A percentile compares a stretch with the other conserved stretches of the same genome.
These are phyloP conservation scores for Trypanosoma boissoni DNA, from an alignment of 208 protist genomes.

Conservation along the genomic window DNA sequence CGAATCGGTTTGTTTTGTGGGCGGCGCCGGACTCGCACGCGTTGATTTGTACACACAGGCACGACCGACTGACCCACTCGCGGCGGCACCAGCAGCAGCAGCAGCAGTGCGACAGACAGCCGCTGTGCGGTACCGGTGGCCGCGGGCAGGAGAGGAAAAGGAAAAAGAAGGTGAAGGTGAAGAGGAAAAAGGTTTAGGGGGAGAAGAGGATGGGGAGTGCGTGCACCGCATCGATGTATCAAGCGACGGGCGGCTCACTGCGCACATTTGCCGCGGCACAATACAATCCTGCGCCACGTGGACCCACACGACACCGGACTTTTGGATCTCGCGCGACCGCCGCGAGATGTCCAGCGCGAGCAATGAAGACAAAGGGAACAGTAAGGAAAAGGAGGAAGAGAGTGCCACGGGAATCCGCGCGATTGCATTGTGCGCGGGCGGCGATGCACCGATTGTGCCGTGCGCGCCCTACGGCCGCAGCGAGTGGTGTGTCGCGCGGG, in stretches of 20 bases:
- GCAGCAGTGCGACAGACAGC: background rate
- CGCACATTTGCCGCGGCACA: background rate
- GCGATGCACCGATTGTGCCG: background rate
- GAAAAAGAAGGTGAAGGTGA: background rate
- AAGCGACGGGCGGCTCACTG: too few relatives aligned
- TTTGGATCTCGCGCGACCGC: conserved; percentile 22
- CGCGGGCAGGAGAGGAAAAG: background rate
- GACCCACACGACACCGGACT: conserved; percentile 10
- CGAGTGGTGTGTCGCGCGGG: conserved; percentile 9
- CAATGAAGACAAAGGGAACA: background rate
- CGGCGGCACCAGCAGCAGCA: background rate
- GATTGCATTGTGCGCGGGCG: background rate
- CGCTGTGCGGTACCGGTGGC: too few relatives aligned
- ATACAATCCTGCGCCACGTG: conserved; percentile 15
- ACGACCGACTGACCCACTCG: conserved; percentile 12
- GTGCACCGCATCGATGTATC: too few relatives aligned
- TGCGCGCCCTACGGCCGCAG: conserved; percentile 14
- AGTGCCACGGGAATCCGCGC: background rate
- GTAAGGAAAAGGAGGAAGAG: background rate
- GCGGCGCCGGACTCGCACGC: conserved; percentile 36
- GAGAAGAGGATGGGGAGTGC: conserved; percentile 3
- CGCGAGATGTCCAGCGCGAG: background rate
- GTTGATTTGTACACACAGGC: conserved; percentile 47
- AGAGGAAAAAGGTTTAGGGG: background rate
- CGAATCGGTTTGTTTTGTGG: conserved; percentile 65